Conservation (phyloP, 1,284 basidiomycete species). For the Cystobasidium sp. region DNA sequence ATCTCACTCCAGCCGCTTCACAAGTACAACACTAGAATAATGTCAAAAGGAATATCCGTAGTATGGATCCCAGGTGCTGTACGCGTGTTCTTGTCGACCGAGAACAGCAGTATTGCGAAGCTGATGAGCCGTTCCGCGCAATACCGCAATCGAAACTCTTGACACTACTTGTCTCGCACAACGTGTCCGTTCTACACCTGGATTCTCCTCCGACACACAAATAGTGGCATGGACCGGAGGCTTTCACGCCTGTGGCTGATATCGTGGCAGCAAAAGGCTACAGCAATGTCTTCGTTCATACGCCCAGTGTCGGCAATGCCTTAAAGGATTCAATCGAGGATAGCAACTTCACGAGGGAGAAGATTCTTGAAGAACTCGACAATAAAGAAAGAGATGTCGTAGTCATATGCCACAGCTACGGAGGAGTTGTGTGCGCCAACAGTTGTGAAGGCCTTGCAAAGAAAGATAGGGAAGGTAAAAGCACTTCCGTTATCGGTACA, state of each 20-base stretch:
- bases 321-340: conserved; percentile 27
- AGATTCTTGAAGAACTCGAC: conserved; percentile 19
- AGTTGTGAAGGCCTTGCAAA: conserved; percentile 44
- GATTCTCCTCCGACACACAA: background rate
- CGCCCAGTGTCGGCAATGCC: conserved; percentile 22
- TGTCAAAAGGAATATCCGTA: background rate
- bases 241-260: conserved; percentile 9
- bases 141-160: too few species aligned
- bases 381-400: conserved; percentile 44
- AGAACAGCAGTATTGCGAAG: background rate
- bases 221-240: conserved; percentile 36
- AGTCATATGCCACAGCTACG: conserved; percentile 45
- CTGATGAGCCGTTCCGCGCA: background rate
- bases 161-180: too few species aligned
- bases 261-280: conserved; percentile 21
- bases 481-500: conserved; percentile 25
- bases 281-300: conserved; percentile 16
- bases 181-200: too few species aligned
- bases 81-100: background rate
- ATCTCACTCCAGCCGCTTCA: too few species aligned
- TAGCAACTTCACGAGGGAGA: background rate
- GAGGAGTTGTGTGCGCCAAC: conserved; percentile 38
- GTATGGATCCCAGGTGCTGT: conserved; percentile 27
- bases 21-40: background rate
- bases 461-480: conserved; percentile 43